phyloP scores from a whole-genome alignment of 78 protist species.

The Anaeramoeba ignava region DNA sequence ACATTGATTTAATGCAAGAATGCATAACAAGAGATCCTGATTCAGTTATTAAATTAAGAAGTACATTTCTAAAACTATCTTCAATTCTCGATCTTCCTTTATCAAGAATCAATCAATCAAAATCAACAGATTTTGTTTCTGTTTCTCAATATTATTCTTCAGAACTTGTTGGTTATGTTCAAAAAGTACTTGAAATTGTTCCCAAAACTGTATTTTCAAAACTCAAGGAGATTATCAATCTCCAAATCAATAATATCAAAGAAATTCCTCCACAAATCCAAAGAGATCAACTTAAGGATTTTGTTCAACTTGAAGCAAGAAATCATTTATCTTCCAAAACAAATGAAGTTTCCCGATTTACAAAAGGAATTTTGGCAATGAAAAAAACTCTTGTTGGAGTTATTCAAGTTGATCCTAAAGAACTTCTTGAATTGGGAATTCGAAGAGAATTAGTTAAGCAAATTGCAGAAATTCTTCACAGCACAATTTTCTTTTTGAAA shows the following conservation, averaged over 20 bases:
- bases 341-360: constrained; percentile 38
- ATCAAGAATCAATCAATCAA: constrained; percentile 74
- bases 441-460: constrained; percentile 70
- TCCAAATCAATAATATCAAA: constrained; percentile 51
- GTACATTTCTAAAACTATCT: constrained; percentile 82
- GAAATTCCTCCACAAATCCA: constrained; percentile 71
- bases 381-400: constrained; percentile 86
- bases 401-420: constrained; percentile 50
- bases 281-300: constrained; percentile 46
- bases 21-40: constrained; percentile 8
- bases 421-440: constrained; percentile 79
- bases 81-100: constrained; percentile 78
- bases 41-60: constrained; percentile 61
- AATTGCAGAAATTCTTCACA: constrained; percentile 50
- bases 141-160: constrained; percentile 79
- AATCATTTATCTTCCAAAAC: constrained; percentile 60
- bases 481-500: constrained; percentile 26
- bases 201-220: constrained; percentile 67
- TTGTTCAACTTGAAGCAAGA: constrained; percentile 73
- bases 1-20: constrained; percentile 9
- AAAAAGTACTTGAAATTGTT: constrained; percentile 76
- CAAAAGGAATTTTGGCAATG: constrained; percentile 94
- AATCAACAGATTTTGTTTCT: constrained; percentile 53
- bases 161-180: constrained; percentile 61
- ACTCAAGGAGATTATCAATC: constrained; percentile 50